A percentile compares a stretch with the other conserved stretches of the same genome.
These are phyloP conservation scores for Fusarium staphyleae DNA, from an alignment of 2,329 filamentous ascomycete genomes.

Conservation along the genomic window DNA sequence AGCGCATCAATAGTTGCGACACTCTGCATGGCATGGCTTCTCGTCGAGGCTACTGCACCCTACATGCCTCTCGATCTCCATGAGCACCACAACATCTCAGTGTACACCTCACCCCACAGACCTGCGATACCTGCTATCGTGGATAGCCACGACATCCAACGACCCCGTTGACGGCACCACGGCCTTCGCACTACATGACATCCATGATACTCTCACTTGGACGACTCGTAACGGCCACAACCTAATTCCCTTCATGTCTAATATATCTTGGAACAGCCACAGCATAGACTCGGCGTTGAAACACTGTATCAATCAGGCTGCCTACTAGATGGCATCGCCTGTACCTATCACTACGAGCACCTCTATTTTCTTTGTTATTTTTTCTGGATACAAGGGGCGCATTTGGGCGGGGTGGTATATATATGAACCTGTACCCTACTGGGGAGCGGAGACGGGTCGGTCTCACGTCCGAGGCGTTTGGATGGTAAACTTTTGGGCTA, in stretches of 20 bases:
- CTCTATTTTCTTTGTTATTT: conserved; percentile 35
- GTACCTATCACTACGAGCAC: conserved; percentile 41
- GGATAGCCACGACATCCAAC: conserved; percentile 31
- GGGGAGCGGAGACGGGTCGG: conserved; percentile 29
- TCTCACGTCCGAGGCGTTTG: conserved; percentile 40
- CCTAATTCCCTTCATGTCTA: conserved; percentile 41
- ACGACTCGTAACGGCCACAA: conserved; percentile 35
- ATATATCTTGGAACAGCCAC: conserved; percentile 41
- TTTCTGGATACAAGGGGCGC: conserved; percentile 40
- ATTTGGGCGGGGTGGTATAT: conserved; percentile 35
- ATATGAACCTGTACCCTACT: conserved; percentile 35
- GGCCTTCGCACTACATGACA: conserved; percentile 22
- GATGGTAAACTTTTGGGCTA: conserved; percentile 35
- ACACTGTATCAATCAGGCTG: conserved; percentile 30
- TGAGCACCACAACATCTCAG: conserved; percentile 2
- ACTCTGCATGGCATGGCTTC: conserved; percentile 3
- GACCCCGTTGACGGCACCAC: conserved; percentile 41
- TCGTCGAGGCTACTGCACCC: conserved; percentile 8
- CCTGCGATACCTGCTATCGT: conserved; percentile 19
- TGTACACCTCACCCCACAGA: conserved; percentile 1
- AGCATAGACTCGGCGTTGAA: conserved; percentile 48
- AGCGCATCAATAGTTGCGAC: conserved; percentile 29
- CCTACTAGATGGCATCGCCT: conserved; percentile 31
- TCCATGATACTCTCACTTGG: conserved; percentile 39
- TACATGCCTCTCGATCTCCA: conserved; percentile 3